Conservation (phyloP, 2,329 filamentous ascomycete species). For the Pezicula radicicola region DNA sequence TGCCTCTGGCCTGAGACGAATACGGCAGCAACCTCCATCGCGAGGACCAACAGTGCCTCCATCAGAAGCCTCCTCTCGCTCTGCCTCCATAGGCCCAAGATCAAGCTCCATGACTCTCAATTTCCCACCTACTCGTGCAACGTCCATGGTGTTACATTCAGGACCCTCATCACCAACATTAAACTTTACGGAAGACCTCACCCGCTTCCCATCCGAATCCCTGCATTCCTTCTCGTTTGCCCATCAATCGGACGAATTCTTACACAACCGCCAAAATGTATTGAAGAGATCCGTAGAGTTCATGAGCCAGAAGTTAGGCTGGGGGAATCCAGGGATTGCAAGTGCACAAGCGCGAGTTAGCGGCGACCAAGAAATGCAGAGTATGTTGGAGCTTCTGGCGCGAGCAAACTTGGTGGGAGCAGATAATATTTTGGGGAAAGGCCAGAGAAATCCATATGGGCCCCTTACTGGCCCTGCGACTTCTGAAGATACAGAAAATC, state of each 20-base stretch:
- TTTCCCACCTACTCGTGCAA: constrained; percentile 43
- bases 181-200: constrained; percentile 80
- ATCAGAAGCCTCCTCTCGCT: constrained; percentile 61
- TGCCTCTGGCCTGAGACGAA: constrained; percentile 83
- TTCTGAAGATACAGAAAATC: constrained; percentile 64
- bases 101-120: constrained; percentile 71
- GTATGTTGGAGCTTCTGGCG: constrained; percentile 84
- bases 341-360: constrained; percentile 79
- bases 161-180: constrained; percentile 67
- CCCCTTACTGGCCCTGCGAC: constrained; percentile 80
- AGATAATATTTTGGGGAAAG: constrained; percentile 53
- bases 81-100: constrained; percentile 56
- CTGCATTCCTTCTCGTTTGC: constrained; percentile 98
- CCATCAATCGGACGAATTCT: constrained; percentile 86
- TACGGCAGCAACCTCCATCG: constrained; percentile 77
- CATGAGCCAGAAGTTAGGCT: constrained; percentile 82
- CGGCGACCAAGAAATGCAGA: constrained; percentile 83
- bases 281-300: constrained; percentile 94
- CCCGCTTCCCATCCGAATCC: constrained; percentile 91
- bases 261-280: constrained; percentile 90
- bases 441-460: constrained; percentile 45
- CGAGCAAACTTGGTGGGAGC: constrained; percentile 75
- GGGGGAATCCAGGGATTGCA: constrained; percentile 72
- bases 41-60: constrained; percentile 63
- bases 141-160: constrained; percentile 32